Evolutionary conservation across 176 grass and related monocot genomes (phyloP).

Genomic region (Hyparrhenia diplandra): DNA sequence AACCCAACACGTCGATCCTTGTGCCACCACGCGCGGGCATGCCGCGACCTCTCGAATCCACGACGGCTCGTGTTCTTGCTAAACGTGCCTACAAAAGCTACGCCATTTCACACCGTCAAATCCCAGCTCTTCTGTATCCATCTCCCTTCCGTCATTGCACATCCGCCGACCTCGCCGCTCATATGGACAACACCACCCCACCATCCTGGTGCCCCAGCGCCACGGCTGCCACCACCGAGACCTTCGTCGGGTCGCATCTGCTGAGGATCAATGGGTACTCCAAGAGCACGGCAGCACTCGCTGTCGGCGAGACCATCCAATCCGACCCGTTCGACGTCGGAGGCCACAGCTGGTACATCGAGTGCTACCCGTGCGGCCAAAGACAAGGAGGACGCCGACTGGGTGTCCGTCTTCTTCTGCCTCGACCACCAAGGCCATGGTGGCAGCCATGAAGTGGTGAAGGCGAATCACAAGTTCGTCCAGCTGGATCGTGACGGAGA

Average conservation of each 20-base stretch:
- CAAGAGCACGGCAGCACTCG: not conserved
- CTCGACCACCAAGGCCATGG: not conserved
- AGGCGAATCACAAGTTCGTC: not conserved
- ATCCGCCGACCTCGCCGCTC: no score
- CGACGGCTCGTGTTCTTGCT: no score
- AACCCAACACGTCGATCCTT: no score
- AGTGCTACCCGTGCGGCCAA: not conserved
- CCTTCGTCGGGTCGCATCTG: not conserved
- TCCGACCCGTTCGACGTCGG: not conserved
- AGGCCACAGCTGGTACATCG: not conserved
- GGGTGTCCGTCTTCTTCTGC: not conserved
- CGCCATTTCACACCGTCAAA: no score
- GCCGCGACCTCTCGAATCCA: no score
- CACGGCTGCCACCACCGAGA: not conserved
- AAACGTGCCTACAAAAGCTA: no score
- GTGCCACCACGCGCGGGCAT: no score
- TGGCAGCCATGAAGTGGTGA: not conserved
- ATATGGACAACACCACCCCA: no score
- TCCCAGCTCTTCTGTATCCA: no score
- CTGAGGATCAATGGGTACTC: slow-evolving; percentile 14
- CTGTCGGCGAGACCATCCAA: not conserved
- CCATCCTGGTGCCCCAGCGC: no score
- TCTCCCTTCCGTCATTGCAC: no score
- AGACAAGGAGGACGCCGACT: not conserved
- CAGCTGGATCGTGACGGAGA: not conserved